Percentiles rank a stretch among this genome's conserved stretches.
phyloP scores from a whole-genome alignment of 148 eudicot genomes.

The Persicaria maculosa region DNA sequence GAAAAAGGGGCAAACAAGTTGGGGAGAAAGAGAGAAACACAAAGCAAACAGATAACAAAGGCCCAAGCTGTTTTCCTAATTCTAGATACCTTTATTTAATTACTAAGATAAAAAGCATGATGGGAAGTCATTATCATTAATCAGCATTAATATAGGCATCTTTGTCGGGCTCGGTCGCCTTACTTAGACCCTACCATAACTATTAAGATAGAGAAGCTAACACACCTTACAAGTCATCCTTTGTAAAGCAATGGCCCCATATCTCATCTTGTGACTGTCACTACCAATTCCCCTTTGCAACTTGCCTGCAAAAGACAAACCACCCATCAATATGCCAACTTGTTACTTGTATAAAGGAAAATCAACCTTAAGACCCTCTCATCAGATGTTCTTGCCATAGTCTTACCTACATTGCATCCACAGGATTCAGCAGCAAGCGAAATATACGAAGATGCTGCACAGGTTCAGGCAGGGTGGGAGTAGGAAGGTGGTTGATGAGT shows the following conservation, averaged over 20 bases:
- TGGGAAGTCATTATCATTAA: neutral
- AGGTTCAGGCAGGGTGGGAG: conserved; percentile 32
- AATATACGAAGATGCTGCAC: neutral
- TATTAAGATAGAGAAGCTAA: neutral
- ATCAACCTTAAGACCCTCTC: neutral
- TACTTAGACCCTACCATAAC: neutral
- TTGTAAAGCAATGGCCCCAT: conserved; percentile 7
- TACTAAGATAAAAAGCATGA: neutral
- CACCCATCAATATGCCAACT: conserved; percentile 5
- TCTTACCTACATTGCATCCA: neutral
- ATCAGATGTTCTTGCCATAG: too few relatives aligned
- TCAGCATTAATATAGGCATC: conserved; percentile 7
- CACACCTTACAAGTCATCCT: neutral
- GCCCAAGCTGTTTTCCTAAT: neutral
- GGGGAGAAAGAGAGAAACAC: neutral
- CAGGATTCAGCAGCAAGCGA: neutral
- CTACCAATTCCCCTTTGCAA: conserved; percentile 5
- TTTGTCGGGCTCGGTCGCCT: neutral
- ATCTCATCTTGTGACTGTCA: conserved; percentile 6
- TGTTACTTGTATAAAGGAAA: neutral
- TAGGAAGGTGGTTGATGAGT: conserved; percentile 57
- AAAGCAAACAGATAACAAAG: too few relatives aligned
- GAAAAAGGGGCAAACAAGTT: neutral
- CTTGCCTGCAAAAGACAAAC: conserved; percentile 9
- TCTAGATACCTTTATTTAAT: neutral